phyloP scores from a whole-genome alignment of 2,329 filamentous ascomycete species.

The Aspergillus felis region DNA sequence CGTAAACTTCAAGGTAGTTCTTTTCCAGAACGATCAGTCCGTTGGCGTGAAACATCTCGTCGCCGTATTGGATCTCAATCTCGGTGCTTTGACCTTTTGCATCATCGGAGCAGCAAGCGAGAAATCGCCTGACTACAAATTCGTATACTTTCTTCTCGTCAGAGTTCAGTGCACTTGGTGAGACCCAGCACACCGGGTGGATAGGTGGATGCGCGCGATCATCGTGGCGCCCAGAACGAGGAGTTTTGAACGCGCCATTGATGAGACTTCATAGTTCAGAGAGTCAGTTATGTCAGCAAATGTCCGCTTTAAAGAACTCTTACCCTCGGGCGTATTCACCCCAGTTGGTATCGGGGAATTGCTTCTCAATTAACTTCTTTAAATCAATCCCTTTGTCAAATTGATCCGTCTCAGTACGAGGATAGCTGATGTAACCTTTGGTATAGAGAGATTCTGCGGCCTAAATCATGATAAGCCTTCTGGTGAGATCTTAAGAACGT shows the following conservation, averaged over 20 bases:
- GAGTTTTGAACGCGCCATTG: constrained; percentile 73
- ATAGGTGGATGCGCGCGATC: constrained; percentile 98
- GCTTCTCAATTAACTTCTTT: constrained; percentile 73
- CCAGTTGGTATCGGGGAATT: constrained; percentile 73
- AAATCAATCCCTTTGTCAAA: constrained; percentile 91
- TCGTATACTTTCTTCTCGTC: constrained; percentile 80
- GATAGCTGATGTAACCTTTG: constrained; percentile 95
- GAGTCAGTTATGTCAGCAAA: not conserved
- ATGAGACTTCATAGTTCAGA: constrained; percentile 49
- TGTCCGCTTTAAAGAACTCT: constrained; percentile 1
- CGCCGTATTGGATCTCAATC: constrained; percentile 77
- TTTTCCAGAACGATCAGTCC: constrained; percentile 80
- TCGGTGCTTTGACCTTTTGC: constrained; percentile 83
- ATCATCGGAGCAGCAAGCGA: constrained; percentile 94
- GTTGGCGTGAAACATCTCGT: constrained; percentile 75
- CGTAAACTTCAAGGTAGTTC: constrained; percentile 93
- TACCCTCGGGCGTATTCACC: constrained; percentile 70
- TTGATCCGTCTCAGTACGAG: constrained; percentile 92
- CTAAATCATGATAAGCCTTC: constrained; percentile 20
- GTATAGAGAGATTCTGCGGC: constrained; percentile 83
- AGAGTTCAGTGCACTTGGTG: constrained; percentile 55
- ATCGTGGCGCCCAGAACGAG: constrained; percentile 79
- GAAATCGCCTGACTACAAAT: constrained; percentile 84
- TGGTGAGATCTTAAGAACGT: not conserved
- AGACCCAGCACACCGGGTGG: constrained; percentile 85